Evolutionary conservation across 345 rosid species (phyloP).

Genomic region (Gossypium herbaceum): DNA sequence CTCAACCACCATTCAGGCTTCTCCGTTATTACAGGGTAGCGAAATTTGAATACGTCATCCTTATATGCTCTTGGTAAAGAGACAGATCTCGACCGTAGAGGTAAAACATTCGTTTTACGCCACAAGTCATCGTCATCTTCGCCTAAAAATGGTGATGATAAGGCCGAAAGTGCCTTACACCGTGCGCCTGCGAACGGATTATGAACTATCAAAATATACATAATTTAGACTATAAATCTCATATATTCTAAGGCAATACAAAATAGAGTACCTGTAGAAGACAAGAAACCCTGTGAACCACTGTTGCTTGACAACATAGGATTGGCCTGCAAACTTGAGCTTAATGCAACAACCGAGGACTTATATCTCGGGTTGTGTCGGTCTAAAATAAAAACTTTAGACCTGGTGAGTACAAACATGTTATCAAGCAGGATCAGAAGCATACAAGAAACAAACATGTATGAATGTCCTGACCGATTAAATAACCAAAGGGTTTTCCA

Average conservation of each 20-base stretch:
- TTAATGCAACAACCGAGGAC: neutral
- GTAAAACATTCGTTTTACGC: neutral
- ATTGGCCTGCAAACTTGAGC: neutral
- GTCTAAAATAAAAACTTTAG: neutral
- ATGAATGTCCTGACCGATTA: neutral
- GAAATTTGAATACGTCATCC: constrained; percentile 42
- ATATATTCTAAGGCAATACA: neutral
- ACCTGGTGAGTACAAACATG: neutral
- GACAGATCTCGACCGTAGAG: constrained; percentile 18
- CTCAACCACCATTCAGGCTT: constrained; percentile 85
- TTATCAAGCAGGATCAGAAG: neutral
- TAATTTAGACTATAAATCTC: neutral
- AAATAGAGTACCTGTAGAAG: neutral
- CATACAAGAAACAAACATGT: neutral
- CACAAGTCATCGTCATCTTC: neutral
- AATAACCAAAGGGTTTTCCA: neutral
- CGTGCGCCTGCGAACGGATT: neutral
- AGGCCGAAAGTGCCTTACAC: neutral
- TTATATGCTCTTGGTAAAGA: constrained; percentile 29
- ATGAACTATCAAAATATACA: neutral
- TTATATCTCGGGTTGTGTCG: neutral
- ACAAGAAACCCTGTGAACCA: neutral
- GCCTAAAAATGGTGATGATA: constrained; percentile 1
- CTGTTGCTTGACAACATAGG: neutral
- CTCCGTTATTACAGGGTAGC: constrained; percentile 32